These are phyloP conservation scores for Silene uniflora DNA, from an alignment of 148 eudicot genomes.

Conservation along the genomic window DNA sequence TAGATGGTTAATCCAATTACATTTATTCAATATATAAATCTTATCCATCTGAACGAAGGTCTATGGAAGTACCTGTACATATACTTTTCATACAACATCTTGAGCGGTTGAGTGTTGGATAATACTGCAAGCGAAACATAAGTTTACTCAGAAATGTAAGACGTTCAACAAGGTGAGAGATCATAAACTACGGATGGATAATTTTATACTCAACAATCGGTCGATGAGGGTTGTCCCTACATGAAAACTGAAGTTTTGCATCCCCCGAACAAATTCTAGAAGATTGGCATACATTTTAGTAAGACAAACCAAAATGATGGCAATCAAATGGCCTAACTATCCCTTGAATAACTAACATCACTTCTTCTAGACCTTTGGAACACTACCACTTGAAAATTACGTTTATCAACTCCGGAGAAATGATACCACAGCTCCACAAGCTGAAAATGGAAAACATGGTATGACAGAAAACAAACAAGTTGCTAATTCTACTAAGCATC, in stretches of 20 bases:
- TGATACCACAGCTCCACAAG: neutral
- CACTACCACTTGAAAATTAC: neutral
- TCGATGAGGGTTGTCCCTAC: neutral
- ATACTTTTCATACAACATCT: constrained; percentile 98
- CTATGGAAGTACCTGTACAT: constrained; percentile 68
- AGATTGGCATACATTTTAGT: neutral
- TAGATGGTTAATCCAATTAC: neutral
- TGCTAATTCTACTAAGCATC: neutral
- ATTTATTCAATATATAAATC: neutral
- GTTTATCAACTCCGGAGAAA: neutral
- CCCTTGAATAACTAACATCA: neutral
- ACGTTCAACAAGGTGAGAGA: neutral
- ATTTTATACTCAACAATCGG: neutral
- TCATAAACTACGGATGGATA: neutral
- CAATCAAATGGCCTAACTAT: neutral
- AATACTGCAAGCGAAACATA: constrained; percentile 51
- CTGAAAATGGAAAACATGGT: neutral
- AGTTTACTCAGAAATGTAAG: constrained; percentile 17
- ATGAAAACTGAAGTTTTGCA: neutral
- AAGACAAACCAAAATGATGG: neutral
- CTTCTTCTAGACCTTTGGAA: constrained; percentile 1
- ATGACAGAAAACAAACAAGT: neutral
- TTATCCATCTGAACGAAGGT: neutral
- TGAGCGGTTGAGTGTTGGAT: constrained; percentile 96
- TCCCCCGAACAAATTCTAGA: neutral